Evolutionary conservation across 2,329 filamentous ascomycete genomes (phyloP), one percentile per base, ranked within the genome.

Genomic region (Trichophyton equinum): DNA sequence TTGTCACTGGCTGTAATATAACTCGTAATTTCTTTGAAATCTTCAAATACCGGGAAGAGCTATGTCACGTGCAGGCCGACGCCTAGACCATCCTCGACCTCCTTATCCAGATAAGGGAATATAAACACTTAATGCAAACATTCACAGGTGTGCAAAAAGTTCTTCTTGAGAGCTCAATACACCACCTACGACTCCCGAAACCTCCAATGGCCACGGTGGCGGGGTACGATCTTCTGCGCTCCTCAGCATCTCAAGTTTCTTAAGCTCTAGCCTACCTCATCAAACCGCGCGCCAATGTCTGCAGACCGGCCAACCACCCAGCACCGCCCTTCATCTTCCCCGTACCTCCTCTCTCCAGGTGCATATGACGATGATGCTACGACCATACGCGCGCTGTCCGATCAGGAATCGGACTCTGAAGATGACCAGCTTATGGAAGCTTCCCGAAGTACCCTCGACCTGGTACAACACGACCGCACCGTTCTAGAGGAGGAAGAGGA

Each of bases 401-500:
- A 88, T 68, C 86, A 89, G 71, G 86, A 89, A 69, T 86, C 84
- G 61, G 87, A 90, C 70, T 88, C 84, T 73, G 86, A 89, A 66
- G 87, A 90, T 71, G 86, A 90, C 71, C 79, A 88, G 68, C 78
- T 88, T 59, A 76, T 87, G 64, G 77, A 80, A 62, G 81, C 81
- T 7, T 84, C 84, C 38, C 81, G 86, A 56, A 88, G 84, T 65
- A 88, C 85, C 68, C 77, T 81, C 60, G 87, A 91, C 71, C 78
- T 90, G 61, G 81, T 84, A 42, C 82, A 83, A 40, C 84, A 87
- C 72, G 87, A 91, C 70, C 79, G 84, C 49, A 79, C 83, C 47
- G 84, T 92, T 0, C 74, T 92, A 66, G 80, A 88, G 67, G 87
- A 91, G 65, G 87, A 91, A 71, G 88, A 91, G 59, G 77, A 84